A percentile compares a stretch with the other conserved stretches of the same genome.
Evolutionary conservation across 2,329 filamentous ascomycete species (phyloP).

Genomic region (Cercospora zeina): DNA sequence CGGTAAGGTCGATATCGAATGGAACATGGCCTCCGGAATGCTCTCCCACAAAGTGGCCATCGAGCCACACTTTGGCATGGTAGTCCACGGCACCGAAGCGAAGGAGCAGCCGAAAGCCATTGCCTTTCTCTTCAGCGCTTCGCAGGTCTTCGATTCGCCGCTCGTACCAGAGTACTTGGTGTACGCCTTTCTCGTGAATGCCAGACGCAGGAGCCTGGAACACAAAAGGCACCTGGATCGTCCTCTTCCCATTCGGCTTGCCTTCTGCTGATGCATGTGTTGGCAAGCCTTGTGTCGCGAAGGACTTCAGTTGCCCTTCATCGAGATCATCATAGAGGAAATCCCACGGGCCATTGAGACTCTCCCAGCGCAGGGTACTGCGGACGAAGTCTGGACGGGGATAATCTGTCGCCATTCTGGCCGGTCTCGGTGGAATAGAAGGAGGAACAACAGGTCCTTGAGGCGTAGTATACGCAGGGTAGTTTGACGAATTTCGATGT

Average conservation of each 20-base stretch:
- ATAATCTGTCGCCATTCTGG: conserved; percentile 44
- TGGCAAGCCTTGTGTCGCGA: conserved; percentile 57
- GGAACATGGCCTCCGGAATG: conserved; percentile 63
- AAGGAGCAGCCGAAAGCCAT: conserved; percentile 51
- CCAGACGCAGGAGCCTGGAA: conserved; percentile 66
- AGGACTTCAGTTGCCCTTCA: conserved; percentile 54
- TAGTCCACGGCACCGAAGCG: conserved; percentile 65
- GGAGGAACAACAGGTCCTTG: conserved; percentile 10
- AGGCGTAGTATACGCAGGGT: conserved; percentile 3
- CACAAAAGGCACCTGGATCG: conserved; percentile 64
- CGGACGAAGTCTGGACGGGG: conserved; percentile 67
- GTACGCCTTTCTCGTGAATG: conserved; percentile 61
- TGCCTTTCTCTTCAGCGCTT: conserved; percentile 26
- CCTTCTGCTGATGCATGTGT: conserved; percentile 35
- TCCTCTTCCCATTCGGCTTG: conserved; percentile 49
- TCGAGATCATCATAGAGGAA: conserved; percentile 68
- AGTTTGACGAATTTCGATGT: background rate
- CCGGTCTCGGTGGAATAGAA: conserved; percentile 16
- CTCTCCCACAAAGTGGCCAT: conserved; percentile 54
- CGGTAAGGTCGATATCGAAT: conserved; percentile 58
- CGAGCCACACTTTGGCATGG: conserved; percentile 59
- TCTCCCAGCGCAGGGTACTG: conserved; percentile 57
- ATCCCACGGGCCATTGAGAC: conserved; percentile 64
- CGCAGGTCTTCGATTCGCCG: conserved; percentile 38
- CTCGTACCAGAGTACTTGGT: conserved; percentile 70